Evolutionary conservation across 129 eudicot genomes (phyloP).

Genomic region (Lactuca sativa): DNA sequence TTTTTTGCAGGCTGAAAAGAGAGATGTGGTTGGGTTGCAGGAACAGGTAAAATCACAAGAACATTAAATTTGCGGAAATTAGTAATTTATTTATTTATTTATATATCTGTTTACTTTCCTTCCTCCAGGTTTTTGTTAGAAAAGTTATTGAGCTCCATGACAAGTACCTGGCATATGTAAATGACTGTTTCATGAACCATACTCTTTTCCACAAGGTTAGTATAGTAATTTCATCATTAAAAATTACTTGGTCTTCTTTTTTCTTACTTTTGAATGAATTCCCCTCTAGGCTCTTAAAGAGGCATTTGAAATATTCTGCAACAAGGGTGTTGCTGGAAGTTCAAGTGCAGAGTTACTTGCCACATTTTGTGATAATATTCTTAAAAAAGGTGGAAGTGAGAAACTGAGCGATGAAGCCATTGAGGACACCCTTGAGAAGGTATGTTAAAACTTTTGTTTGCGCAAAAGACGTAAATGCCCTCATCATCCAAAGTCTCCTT

Average conservation of each 20-base stretch:
- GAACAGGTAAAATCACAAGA: constrained; percentile 62
- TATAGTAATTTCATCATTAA: constrained; percentile 3
- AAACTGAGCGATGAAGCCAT: constrained; percentile 90
- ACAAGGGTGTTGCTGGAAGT: constrained; percentile 94
- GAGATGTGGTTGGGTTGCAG: constrained; percentile 82
- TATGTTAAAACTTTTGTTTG: constrained; percentile 22
- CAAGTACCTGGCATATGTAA: constrained; percentile 83
- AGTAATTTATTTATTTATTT: background rate
- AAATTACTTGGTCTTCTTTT: too few relatives aligned
- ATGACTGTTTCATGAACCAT: constrained; percentile 74
- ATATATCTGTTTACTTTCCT: background rate
- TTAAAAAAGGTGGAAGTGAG: constrained; percentile 94
- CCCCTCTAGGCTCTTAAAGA: constrained; percentile 78
- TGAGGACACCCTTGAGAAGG: constrained; percentile 93
- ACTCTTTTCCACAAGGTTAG: constrained; percentile 94
- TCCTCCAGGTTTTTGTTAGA: constrained; percentile 66
- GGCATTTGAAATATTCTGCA: constrained; percentile 92
- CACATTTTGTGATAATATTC: constrained; percentile 85
- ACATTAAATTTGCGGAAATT: constrained; percentile 4
- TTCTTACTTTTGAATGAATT: background rate
- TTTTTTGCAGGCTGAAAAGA: constrained; percentile 74
- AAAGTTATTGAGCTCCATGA: constrained; percentile 95
- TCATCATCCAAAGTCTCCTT: too few relatives aligned
- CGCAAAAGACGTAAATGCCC: background rate
- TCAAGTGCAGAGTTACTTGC: constrained; percentile 91